Evolutionary conservation across 1,284 basidiomycete species (phyloP).

Genomic region (Puccinia polysora): DNA sequence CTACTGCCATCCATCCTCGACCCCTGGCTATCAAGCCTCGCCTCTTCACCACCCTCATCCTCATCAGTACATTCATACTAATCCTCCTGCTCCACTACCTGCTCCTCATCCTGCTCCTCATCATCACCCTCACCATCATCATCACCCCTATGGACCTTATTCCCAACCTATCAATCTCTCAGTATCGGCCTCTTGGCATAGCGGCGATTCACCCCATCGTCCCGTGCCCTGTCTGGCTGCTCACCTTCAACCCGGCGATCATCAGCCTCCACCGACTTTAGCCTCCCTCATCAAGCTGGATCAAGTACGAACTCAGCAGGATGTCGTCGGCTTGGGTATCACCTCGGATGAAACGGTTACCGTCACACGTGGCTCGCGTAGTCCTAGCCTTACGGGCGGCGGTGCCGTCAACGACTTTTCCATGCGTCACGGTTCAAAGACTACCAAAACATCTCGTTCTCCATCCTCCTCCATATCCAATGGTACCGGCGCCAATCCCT

Average conservation of each 20-base stretch:
- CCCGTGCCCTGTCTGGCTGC: neutral
- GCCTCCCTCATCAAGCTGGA: slow-evolving; percentile 29
- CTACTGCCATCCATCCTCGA: neutral
- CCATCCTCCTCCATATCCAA: slow-evolving; percentile 24
- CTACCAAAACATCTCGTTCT: slow-evolving; percentile 6
- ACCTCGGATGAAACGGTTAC: slow-evolving; percentile 51
- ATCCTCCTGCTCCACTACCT: neutral
- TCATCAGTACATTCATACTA: too few relatives aligned
- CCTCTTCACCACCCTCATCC: neutral
- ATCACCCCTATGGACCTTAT: neutral
- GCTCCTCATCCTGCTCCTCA: neutral
- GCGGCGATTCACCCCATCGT: slow-evolving; percentile 2
- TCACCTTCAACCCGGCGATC: neutral
- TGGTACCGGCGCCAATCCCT: neutral
- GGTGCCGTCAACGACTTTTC: neutral
- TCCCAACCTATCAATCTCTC: slow-evolving; percentile 16
- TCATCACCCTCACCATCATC: too few relatives aligned
- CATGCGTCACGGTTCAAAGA: neutral
- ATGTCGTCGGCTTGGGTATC: slow-evolving; percentile 44
- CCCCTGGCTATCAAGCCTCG: neutral
- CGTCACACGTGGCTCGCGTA: neutral
- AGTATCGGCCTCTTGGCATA: slow-evolving; percentile 30
- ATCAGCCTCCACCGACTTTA: slow-evolving; percentile 14
- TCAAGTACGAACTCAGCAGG: slow-evolving; percentile 53
- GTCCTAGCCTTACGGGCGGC: slow-evolving; percentile 4